Base-by-base conservation (phyloP, 2,329 filamentous ascomycete species). In the Xylariaceae sp. region DNA sequence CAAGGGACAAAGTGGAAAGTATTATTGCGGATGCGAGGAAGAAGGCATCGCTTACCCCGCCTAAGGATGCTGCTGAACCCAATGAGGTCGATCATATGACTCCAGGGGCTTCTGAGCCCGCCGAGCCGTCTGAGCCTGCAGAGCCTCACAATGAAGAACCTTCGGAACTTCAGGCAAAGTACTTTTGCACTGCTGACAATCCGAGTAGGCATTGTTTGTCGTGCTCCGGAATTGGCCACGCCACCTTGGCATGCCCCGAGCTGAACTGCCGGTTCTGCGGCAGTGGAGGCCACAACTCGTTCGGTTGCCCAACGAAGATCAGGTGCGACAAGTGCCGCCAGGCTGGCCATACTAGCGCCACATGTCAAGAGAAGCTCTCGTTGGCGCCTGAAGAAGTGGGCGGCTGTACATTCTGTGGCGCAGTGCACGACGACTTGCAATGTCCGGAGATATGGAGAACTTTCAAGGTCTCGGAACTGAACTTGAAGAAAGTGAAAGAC, bases 361-460 rank as follows among this genome's bases (percentile, higher is more conserved):
- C 61, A 6, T 87, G 83, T 53, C 51, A 59, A 2, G 76, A 82
- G 46, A 76, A 77, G 44, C 66, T 84, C 29, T 57, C 60, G 3
- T 48, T 71, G 35, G 63, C 70, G 12, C 70, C 70, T 45, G 68
- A 68, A 12, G 76, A 81, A 39, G 68, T 69, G 15, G 62, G 72
- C 32, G 69, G 71, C 3, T 88, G 83, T 55, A 74, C 75, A 9
- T 64, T 78, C 23, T 88, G 83, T 58, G 63, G 63, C 27, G 69
- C 69, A 5, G 65, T 70, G 7, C 83, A 88, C 50, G 50, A 70
- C 7, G 83, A 86, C 53, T 55, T 65, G 9, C 61, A 71, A 2
- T 87, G 83, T 56, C 69, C 73, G 37, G 64, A 69, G 33, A 62
- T 81, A 16, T 86, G 79, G 79, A 67, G 72, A 41, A 76, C 69